Evolutionary conservation across 352 stramenopile genomes (phyloP).

Genomic region (Pythium diclinum): DNA sequence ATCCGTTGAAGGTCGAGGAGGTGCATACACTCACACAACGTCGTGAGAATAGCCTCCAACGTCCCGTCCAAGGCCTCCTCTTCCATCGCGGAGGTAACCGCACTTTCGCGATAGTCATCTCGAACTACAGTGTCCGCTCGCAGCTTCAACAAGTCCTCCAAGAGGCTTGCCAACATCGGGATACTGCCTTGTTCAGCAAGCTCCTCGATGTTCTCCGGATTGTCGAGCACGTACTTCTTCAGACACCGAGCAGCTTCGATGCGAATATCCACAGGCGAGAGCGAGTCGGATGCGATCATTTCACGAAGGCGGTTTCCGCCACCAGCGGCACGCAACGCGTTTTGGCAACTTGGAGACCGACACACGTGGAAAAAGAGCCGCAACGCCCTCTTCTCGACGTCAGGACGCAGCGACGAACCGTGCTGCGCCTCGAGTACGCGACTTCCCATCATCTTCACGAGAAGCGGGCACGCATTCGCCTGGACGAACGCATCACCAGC

Average conservation of each 20-base stretch:
- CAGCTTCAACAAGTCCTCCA: constrained; percentile 59
- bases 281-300: constrained; percentile 50
- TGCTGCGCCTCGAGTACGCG: constrained; percentile 53
- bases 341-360: constrained; percentile 61
- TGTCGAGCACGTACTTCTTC: constrained; percentile 72
- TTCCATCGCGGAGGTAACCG: constrained; percentile 16
- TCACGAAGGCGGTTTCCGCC: constrained; percentile 50
- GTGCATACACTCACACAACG: constrained; percentile 73
- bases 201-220: constrained; percentile 67
- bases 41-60: constrained; percentile 72
- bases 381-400: constrained; percentile 71
- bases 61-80: constrained; percentile 65
- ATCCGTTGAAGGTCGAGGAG: constrained; percentile 36
- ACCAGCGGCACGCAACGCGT: constrained; percentile 58
- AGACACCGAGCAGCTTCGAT: constrained; percentile 70
- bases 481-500: constrained; percentile 66
- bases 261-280: constrained; percentile 47
- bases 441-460: constrained; percentile 67
- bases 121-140: constrained; percentile 31
- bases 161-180: constrained; percentile 42
- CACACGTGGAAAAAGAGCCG: constrained; percentile 75
- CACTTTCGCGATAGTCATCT: constrained; percentile 10
- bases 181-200: constrained; percentile 56
- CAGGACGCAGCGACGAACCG: constrained; percentile 36
- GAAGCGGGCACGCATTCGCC: constrained; percentile 45